These are phyloP conservation scores for Candida anutae DNA, from an alignment of 1,139 yeast genomes.

Conservation along the genomic window DNA sequence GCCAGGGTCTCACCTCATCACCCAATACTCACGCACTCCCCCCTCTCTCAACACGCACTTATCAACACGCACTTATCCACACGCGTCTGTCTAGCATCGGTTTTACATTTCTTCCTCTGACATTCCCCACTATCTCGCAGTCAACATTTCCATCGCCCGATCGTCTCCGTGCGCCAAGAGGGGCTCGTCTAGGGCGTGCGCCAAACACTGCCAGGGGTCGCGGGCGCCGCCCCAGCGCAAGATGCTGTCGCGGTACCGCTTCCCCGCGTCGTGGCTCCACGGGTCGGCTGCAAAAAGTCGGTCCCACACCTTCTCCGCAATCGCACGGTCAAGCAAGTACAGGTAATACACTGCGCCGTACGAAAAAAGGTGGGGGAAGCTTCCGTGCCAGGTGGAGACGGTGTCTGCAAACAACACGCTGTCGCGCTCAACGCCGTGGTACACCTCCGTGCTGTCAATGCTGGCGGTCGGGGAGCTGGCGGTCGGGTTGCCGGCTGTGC, in stretches of 20 bases:
- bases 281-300: slow-evolving; percentile 66
- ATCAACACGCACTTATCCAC: not conserved
- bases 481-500: slow-evolving; percentile 19
- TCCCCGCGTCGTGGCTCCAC: slow-evolving; percentile 65
- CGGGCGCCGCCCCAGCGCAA: slow-evolving; percentile 91
- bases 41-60: too few species aligned
- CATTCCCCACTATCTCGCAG: slow-evolving; percentile 3
- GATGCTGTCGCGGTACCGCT: slow-evolving; percentile 59
- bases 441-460: slow-evolving; percentile 50
- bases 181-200: slow-evolving; percentile 65
- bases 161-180: slow-evolving; percentile 60
- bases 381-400: slow-evolving; percentile 84
- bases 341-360: slow-evolving; percentile 95
- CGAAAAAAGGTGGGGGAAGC: slow-evolving; percentile 86
- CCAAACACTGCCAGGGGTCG: slow-evolving; percentile 84
- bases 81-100: not conserved
- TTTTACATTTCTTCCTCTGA: slow-evolving; percentile 2
- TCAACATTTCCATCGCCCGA: slow-evolving; percentile 67
- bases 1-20: too few species aligned
- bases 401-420: slow-evolving; percentile 52
- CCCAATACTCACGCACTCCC: too few species aligned
- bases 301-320: slow-evolving; percentile 81
- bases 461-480: slow-evolving; percentile 5
- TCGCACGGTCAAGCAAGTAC: slow-evolving; percentile 84
- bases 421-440: slow-evolving; percentile 56